A percentile compares a stretch with the other conserved stretches of the same genome.
Evolutionary conservation across 139 green algal species (phyloP).

Genomic region (Chlorella sp.): DNA sequence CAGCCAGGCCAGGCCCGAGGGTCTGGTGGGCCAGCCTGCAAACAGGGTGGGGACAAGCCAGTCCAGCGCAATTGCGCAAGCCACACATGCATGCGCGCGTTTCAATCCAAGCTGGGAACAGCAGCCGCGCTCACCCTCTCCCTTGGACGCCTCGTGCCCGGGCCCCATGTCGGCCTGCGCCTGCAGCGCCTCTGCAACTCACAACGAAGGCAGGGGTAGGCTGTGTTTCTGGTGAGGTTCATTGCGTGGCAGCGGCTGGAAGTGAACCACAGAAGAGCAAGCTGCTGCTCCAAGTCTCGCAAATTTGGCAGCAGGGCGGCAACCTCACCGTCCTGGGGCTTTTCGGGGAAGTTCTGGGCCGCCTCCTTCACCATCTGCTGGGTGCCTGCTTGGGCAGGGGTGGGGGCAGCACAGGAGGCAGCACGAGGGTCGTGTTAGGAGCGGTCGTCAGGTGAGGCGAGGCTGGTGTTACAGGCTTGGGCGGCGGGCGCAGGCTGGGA

Average conservation of each 20-base stretch:
- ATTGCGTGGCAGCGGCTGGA: no score
- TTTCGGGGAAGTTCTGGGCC: constrained; percentile 13
- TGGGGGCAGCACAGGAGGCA: no score
- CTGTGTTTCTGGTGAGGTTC: background rate
- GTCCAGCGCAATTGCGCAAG: background rate
- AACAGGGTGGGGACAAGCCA: background rate
- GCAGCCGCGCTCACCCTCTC: background rate
- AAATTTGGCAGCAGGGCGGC: background rate
- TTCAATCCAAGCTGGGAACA: background rate
- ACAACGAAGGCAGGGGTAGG: background rate
- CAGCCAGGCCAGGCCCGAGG: no score
- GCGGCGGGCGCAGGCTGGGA: no score
- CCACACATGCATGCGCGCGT: background rate
- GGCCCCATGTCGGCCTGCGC: constrained; percentile 24
- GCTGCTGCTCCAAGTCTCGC: no score
- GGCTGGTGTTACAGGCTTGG: no score
- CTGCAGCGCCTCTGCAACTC: constrained; percentile 28
- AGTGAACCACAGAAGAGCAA: background rate
- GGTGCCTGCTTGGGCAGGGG: no score
- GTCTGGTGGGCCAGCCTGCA: no score
- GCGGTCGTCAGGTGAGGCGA: no score
- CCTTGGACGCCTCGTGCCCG: constrained; percentile 10
- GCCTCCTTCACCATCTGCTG: constrained; percentile 24
- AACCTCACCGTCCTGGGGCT: background rate
- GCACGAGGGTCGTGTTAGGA: no score